A percentile compares a stretch with the other conserved stretches of the same genome.
phyloP scores from a whole-genome alignment of 2,329 filamentous ascomycete genomes.

The Sarocladium kiliense region DNA sequence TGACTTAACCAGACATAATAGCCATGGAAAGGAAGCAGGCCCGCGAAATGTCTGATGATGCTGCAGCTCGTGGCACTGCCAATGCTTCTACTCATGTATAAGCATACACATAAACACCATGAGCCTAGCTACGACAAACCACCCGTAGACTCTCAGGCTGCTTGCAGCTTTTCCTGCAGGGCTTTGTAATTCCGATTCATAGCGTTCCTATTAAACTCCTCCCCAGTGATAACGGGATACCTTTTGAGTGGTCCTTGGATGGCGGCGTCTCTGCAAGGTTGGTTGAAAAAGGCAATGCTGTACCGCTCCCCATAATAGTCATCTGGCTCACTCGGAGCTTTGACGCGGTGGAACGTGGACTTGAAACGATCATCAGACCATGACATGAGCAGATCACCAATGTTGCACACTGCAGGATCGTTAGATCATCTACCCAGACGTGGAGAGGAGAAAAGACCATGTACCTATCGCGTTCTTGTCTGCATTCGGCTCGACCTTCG shows the following conservation, averaged over 20 bases:
- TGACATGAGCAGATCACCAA: constrained; percentile 61
- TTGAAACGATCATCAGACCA: constrained; percentile 66
- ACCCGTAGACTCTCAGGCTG: too few relatives aligned
- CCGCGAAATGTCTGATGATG: too few relatives aligned
- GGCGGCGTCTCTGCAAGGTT: constrained; percentile 51
- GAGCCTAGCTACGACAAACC: too few relatives aligned
- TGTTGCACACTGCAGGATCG: constrained; percentile 60
- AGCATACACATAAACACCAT: too few relatives aligned
- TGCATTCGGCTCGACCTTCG: constrained; percentile 58
- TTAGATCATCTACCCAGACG: too few relatives aligned
- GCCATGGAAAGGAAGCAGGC: too few relatives aligned
- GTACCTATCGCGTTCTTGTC: too few relatives aligned
- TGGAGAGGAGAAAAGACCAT: too few relatives aligned
- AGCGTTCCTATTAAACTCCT: constrained; percentile 46
- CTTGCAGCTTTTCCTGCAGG: constrained; percentile 6
- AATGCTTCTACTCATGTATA: too few relatives aligned
- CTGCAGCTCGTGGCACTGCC: too few relatives aligned
- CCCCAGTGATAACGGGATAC: constrained; percentile 55
- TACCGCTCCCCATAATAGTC: constrained; percentile 56
- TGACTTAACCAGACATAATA: too few relatives aligned
- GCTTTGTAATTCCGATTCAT: constrained; percentile 13
- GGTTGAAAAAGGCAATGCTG: constrained; percentile 63
- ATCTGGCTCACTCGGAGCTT: constrained; percentile 49
- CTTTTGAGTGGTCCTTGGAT: constrained; percentile 59
- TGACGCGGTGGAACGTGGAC: constrained; percentile 60